Evolutionary conservation across 1,139 yeast species (phyloP).

Genomic region (Geotrichum macrosporum): DNA sequence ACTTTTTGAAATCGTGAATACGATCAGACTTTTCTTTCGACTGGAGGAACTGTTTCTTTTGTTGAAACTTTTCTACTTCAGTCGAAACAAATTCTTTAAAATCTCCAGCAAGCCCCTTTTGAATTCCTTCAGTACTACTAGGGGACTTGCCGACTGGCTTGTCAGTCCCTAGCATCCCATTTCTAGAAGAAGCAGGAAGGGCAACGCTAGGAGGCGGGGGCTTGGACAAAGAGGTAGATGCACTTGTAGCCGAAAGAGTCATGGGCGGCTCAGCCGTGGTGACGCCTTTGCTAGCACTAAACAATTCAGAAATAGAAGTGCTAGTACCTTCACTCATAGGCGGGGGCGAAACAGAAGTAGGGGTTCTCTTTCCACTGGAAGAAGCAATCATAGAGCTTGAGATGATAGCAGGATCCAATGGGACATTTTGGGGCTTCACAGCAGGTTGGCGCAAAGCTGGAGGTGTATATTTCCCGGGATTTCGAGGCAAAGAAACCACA

Average conservation of each 20-base stretch:
- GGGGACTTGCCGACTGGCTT: slow-evolving; percentile 12
- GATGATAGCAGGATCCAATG: slow-evolving; percentile 69
- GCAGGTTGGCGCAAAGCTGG: slow-evolving; percentile 56
- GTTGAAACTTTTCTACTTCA: slow-evolving; percentile 35
- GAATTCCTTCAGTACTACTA: slow-evolving; percentile 25
- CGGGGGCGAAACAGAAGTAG: slow-evolving; percentile 5
- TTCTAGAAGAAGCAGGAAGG: slow-evolving; percentile 16
- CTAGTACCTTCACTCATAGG: slow-evolving; percentile 18
- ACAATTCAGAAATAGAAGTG: slow-evolving; percentile 21
- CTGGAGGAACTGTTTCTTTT: slow-evolving; percentile 33
- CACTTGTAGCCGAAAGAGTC: slow-evolving; percentile 3
- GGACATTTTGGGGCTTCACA: slow-evolving; percentile 27
- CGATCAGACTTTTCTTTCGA: slow-evolving; percentile 46
- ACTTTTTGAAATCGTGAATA: slow-evolving; percentile 71
- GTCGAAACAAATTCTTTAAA: slow-evolving; percentile 38
- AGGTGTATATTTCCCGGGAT: slow-evolving; percentile 54
- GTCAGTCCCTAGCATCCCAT: slow-evolving; percentile 9
- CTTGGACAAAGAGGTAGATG: slow-evolving; percentile 17
- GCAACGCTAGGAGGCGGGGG: slow-evolving; percentile 22
- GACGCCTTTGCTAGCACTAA: slow-evolving; percentile 19
- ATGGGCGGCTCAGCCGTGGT: slow-evolving; percentile 1
- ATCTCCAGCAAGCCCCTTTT: slow-evolving; percentile 36
- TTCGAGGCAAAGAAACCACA: slow-evolving; percentile 15
- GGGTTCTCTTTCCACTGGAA: slow-evolving; percentile 19
- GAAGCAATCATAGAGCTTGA: slow-evolving; percentile 38